phyloP scores from a whole-genome alignment of 2,329 filamentous ascomycete species.

The Boeremia exigua region DNA sequence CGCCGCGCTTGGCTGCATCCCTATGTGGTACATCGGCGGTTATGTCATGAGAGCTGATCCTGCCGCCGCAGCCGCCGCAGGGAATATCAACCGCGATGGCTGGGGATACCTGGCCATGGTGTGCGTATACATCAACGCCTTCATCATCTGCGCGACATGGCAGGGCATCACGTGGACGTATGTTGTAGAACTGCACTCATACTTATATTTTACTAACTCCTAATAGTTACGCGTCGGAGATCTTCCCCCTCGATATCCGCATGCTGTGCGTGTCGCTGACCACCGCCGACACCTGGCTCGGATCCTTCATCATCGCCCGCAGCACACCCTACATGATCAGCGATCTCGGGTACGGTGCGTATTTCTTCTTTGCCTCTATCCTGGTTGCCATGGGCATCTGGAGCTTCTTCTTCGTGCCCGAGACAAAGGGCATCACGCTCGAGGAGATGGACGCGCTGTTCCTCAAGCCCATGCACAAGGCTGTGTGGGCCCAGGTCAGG shows the following conservation, averaged over 20 bases:
- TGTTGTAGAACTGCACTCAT: too few species aligned
- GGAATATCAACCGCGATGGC: constrained; percentile 52
- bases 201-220: too few species aligned
- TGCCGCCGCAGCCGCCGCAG: constrained; percentile 51
- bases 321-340: constrained; percentile 49
- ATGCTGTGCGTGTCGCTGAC: constrained; percentile 50
- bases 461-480: constrained; percentile 35
- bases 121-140: constrained; percentile 62
- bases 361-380: constrained; percentile 48
- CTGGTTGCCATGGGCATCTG: constrained; percentile 39
- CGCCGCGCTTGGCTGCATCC: constrained; percentile 56
- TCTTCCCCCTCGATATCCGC: constrained; percentile 53
- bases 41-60: constrained; percentile 62
- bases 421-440: constrained; percentile 41
- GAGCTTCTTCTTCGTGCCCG: constrained; percentile 42
- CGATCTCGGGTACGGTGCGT: constrained; percentile 47
- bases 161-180: constrained; percentile 29
- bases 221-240: constrained; percentile 54
- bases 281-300: constrained; percentile 49
- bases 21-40: constrained; percentile 60
- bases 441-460: constrained; percentile 44
- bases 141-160: constrained; percentile 59
- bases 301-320: constrained; percentile 49
- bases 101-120: constrained; percentile 62
- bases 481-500: constrained; percentile 40